Evolutionary conservation across 345 rosid genomes (phyloP).

Genomic region (Gossypium herbaceum): DNA sequence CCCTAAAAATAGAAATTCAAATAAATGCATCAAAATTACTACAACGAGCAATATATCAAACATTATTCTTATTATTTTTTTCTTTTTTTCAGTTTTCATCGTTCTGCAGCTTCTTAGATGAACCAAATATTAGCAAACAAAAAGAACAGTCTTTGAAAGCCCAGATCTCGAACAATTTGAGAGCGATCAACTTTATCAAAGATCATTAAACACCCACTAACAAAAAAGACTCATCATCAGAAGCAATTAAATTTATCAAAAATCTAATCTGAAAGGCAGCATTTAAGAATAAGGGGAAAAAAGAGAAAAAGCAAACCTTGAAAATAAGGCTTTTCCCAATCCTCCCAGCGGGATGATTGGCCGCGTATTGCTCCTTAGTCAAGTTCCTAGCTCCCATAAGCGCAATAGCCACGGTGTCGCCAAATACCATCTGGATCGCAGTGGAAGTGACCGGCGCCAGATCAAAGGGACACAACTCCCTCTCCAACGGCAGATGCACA

Average conservation of each 20-base stretch:
- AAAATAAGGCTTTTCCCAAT: conserved; percentile 90
- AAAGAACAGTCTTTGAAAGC: not conserved
- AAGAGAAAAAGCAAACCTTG: conserved; percentile 44
- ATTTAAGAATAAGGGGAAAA: not conserved
- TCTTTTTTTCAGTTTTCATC: not conserved
- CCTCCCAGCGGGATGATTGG: conserved; percentile 96
- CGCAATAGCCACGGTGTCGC: conserved; percentile 95
- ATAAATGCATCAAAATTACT: not conserved
- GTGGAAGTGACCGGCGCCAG: conserved; percentile 96
- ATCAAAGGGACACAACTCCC: conserved; percentile 91
- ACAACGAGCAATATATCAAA: no score
- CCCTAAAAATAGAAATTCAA: not conserved
- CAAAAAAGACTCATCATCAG: no score
- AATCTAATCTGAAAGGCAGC: not conserved
- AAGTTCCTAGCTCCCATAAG: conserved; percentile 87
- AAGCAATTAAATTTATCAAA: conserved; percentile 6
- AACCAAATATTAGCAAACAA: not conserved
- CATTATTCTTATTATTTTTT: not conserved
- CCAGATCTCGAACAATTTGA: not conserved
- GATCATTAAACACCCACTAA: not conserved
- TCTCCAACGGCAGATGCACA: conserved; percentile 78
- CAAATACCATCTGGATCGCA: conserved; percentile 97
- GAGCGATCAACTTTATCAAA: not conserved
- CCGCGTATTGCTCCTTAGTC: conserved; percentile 74
- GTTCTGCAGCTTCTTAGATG: not conserved